These are phyloP conservation scores for Fusarium illudens DNA, from an alignment of 2,329 filamentous ascomycete genomes.

Conservation along the genomic window DNA sequence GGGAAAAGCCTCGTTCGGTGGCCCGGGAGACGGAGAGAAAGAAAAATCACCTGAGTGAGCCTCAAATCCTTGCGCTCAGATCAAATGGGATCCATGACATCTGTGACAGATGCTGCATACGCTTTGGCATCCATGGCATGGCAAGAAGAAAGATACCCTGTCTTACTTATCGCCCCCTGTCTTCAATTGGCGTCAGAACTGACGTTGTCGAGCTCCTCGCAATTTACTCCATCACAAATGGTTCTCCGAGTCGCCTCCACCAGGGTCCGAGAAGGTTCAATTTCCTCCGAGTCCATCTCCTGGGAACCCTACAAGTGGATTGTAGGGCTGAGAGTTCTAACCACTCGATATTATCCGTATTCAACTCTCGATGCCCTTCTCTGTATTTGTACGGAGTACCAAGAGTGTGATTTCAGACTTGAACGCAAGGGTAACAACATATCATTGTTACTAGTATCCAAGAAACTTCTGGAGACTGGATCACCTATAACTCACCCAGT, in stretches of 20 bases:
- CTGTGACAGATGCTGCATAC: conserved; percentile 1
- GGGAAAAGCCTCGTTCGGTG: conserved; percentile 13
- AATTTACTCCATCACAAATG: neutral
- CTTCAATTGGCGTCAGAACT: neutral
- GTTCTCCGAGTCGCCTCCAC: neutral
- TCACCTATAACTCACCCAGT: neutral
- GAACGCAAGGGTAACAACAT: neutral
- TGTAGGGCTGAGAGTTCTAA: conserved; percentile 28
- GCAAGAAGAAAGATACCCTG: neutral
- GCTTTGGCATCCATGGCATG: neutral
- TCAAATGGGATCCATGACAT: neutral
- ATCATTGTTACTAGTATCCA: neutral
- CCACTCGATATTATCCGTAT: neutral
- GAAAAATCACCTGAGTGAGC: conserved; percentile 23
- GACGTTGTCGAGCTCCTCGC: neutral
- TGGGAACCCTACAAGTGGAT: conserved; percentile 8
- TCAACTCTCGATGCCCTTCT: neutral
- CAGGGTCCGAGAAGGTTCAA: neutral
- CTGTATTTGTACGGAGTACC: neutral
- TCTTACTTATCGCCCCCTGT: neutral
- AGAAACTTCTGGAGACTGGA: neutral
- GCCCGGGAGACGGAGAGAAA: conserved; percentile 8
- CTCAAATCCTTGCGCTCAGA: conserved; percentile 14
- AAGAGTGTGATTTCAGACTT: neutral
- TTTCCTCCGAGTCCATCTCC: neutral